Percentiles rank a stretch among this genome's conserved stretches.
Conservation (phyloP, 2,329 filamentous ascomycete species). For the Elsinoe necatrix region DNA sequence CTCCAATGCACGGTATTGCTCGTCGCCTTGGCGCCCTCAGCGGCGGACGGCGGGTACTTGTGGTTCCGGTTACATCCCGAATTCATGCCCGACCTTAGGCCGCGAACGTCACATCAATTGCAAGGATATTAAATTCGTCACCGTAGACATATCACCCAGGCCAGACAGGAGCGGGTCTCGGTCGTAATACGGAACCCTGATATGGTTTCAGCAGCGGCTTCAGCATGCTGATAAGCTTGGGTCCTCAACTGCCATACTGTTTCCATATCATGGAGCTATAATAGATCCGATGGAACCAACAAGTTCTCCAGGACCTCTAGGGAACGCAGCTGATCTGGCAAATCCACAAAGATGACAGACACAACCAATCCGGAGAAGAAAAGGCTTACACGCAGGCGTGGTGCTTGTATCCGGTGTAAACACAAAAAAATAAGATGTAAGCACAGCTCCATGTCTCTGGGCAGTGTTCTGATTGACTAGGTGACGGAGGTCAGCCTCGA, state of each 20-base stretch:
- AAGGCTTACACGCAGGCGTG: background rate
- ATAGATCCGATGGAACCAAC: conserved; percentile 3
- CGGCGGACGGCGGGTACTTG: background rate
- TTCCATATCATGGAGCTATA: background rate
- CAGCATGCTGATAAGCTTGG: background rate
- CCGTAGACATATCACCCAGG: background rate
- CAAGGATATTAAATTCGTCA: background rate
- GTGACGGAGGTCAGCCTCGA: background rate
- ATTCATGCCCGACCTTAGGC: background rate
- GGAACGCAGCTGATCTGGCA: background rate
- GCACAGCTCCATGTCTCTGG: background rate
- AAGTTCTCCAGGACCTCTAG: background rate
- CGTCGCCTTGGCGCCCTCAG: background rate
- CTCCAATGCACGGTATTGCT: background rate
- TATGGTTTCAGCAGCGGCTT: background rate
- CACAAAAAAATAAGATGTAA: conserved; percentile 9
- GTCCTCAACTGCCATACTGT: background rate
- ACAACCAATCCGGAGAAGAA: background rate
- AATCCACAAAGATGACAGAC: background rate
- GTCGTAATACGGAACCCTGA: background rate
- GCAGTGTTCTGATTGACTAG: background rate
- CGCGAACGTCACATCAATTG: background rate
- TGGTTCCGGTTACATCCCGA: background rate
- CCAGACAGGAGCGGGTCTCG: background rate
- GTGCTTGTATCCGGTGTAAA: conserved; percentile 5